Evolutionary conservation across 1,284 basidiomycete genomes (phyloP), one percentile per base, ranked within the genome.

Genomic region (Pseudozyma thailandica): DNA sequence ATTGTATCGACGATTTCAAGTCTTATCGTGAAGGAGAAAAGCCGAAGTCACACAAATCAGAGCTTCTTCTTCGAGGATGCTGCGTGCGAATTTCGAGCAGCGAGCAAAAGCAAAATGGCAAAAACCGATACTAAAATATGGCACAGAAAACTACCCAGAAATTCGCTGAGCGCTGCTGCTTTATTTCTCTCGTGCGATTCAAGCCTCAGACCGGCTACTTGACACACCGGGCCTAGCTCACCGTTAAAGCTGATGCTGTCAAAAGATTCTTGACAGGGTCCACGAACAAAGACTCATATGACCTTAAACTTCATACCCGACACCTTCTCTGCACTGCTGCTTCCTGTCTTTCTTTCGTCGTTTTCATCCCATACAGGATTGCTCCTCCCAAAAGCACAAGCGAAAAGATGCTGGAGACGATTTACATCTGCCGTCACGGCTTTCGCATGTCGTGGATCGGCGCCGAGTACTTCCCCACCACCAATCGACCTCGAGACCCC

Each of bases 381-480:
- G 37, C 37, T 38, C 31, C n/a, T 38, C 20, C 16, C 37, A 38
- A 28, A 16, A 39, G 13, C 37, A 7, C 13, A 18, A n/a, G 8
- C 12, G 3, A 33, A 10, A 46, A n/a, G 28, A 85, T 85, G 84
- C 79, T 92, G 57, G 87, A 92, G 55, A 90, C 87, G 20, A 88
- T 94, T 56, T 92, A 90, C 83, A 89, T 93, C 61, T 88, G 88
- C 23, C 87, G 92, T 63, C 92, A 94, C 43, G 79, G 76, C 48
- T 78, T 77, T 42, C 78, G 79, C 23, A 81, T 81, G 79, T 85
- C 85, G 53, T 92, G 91, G 91, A 89, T 64, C 8, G 56, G 58
- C 57, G 91, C 90, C 88, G 86, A 86, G 58, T 46, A 69, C 20
- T 72, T 72, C 45, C 89, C 87, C 65, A 86, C 85, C 28, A 92